A percentile compares a stretch with the other conserved stretches of the same genome.
Evolutionary conservation across 306 rosid species (phyloP).

Genomic region (Lablab purpureus): DNA sequence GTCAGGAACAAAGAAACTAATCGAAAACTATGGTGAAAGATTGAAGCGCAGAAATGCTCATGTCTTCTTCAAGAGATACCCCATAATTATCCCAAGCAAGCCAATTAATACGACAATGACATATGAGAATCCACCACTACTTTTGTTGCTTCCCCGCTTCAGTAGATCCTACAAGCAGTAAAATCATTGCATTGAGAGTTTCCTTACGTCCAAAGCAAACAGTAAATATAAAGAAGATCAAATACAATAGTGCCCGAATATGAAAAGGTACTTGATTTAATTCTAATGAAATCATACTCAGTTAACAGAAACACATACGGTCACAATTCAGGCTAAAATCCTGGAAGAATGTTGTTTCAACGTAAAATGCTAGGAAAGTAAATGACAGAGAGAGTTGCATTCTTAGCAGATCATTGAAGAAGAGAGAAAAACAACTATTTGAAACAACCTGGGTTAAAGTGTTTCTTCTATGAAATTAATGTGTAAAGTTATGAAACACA

Average conservation of each 20-base stretch:
- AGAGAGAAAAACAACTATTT: background rate
- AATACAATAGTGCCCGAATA: conserved; percentile 5
- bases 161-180: conserved; percentile 73
- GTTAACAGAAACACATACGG: background rate
- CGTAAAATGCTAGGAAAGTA: conserved; percentile 14
- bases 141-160: conserved; percentile 74
- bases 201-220: conserved; percentile 24
- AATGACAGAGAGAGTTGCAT: background rate
- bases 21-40: conserved; percentile 43
- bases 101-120: conserved; percentile 66
- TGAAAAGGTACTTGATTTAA: conserved; percentile 3
- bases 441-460: background rate
- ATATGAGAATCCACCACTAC: conserved; percentile 69
- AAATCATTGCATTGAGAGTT: conserved; percentile 27
- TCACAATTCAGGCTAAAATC: background rate
- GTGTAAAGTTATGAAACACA: conserved; percentile 29
- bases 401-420: background rate
- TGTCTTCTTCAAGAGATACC: conserved; percentile 74
- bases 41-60: conserved; percentile 45
- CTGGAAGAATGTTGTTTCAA: conserved; percentile 16
- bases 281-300: conserved; percentile 19
- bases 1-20: conserved; percentile 52
- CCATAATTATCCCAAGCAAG: conserved; percentile 75
- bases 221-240: background rate
- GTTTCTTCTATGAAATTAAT: background rate